Conservation (phyloP, 1,284 basidiomycete species). For the Tremellales sp. region DNA sequence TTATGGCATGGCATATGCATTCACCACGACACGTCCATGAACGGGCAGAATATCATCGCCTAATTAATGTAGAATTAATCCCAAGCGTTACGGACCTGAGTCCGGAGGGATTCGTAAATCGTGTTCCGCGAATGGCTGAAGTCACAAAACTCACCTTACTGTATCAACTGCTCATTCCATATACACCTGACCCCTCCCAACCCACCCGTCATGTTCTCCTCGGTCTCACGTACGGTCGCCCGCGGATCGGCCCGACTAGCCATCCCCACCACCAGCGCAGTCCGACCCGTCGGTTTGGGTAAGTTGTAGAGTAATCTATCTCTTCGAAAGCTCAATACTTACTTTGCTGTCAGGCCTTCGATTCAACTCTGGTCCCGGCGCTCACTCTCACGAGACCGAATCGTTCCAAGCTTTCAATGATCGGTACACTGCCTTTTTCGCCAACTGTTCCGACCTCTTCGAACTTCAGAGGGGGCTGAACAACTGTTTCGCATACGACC, state of each 20-base stretch:
- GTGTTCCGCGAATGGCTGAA: not conserved
- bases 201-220: slow-evolving; percentile 22
- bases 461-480: slow-evolving; percentile 97
- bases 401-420: slow-evolving; percentile 90
- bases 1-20: no score
- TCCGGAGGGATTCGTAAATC: not conserved
- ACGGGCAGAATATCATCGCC: not conserved
- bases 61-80: not conserved
- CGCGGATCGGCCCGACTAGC: slow-evolving; percentile 28
- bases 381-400: slow-evolving; percentile 69
- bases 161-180: not conserved
- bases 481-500: slow-evolving; percentile 98
- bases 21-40: no score
- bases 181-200: not conserved
- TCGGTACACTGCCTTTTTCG: slow-evolving; percentile 91
- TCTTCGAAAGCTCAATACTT: not conserved
- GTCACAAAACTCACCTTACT: not conserved
- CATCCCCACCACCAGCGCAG: slow-evolving; percentile 6
- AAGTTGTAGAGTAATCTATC: slow-evolving; percentile 15
- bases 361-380: slow-evolving; percentile 32
- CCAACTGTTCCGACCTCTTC: slow-evolving; percentile 88
- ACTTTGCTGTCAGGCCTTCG: slow-evolving; percentile 27
- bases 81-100: not conserved
- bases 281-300: slow-evolving; percentile 36
- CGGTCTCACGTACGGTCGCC: slow-evolving; percentile 33